Evolutionary conservation across 495 filamentous ascomycete species (phyloP), one percentile per base, ranked within the genome.

Genomic region (Talaromyces borbonicus): DNA sequence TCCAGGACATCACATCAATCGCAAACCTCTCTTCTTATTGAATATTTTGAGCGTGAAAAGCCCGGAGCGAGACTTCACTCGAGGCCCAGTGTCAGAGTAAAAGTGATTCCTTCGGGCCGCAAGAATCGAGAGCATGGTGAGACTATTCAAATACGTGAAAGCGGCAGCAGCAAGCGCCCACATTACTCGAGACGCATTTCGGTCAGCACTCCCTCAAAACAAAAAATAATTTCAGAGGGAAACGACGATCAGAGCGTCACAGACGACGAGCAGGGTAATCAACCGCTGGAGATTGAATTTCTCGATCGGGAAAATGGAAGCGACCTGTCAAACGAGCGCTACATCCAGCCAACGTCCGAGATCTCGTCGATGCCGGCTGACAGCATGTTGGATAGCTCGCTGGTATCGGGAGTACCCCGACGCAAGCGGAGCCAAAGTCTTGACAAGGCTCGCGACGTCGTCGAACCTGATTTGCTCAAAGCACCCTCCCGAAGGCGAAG

Each of bases 31-130:
- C 75, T 99, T 41, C 71, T 99, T 58, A 99, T 99, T 58, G 92
- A 99, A 65, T 96, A 96, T 63, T 99, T 96, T 58, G 90, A 95
- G 65, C 87, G 80, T 53, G 83, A 85, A 42, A 95, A 92, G 62
- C 68, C 69, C 45, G 57, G 66, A 25, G 72, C 78, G 58, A 68
- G 40, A 52, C 69, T 69, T 44, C 73, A 65, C 68, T 83, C 73
- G 67, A 65, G 87, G 49, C 93, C 92, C 2, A 96, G 89, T 66
- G 92, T 99, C 33, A 80, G 92, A 53, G 92, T 99, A 45, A 87
- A 90, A 55, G 79, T 99, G 40, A 95, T 89, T 26, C 92, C 93
- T 24, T 92, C 84, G 41, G 72, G 71, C 43, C 72, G 72, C 51
- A 79, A 72, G 62, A 68, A 62, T 48, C 70, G 66, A 51, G 62